phyloP scores from a whole-genome alignment of 495 filamentous ascomycete species.

The Physcia stellaris region DNA sequence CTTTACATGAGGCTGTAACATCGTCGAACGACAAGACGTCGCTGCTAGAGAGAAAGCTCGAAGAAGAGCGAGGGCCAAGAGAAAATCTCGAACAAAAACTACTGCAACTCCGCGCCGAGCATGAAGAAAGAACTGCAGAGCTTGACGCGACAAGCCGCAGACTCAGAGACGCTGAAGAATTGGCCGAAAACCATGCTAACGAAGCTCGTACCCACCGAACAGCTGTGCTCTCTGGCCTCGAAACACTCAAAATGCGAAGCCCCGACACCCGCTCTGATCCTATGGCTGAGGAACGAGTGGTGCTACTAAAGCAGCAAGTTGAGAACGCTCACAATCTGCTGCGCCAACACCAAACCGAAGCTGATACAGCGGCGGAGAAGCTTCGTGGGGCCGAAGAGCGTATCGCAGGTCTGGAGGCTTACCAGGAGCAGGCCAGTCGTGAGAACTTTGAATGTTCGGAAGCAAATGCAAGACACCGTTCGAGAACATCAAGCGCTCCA shows the following conservation, averaged over 20 bases:
- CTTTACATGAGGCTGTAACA: conserved; percentile 64
- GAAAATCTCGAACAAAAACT: conserved; percentile 72
- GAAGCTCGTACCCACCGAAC: conserved; percentile 79
- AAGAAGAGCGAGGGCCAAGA: conserved; percentile 66
- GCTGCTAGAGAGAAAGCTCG: conserved; percentile 66
- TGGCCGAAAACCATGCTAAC: conserved; percentile 73
- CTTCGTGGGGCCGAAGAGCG: conserved; percentile 86
- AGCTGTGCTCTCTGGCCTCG: conserved; percentile 70
- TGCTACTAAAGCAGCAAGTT: conserved; percentile 65
- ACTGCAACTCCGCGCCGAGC: conserved; percentile 63
- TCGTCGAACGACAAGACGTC: conserved; percentile 62
- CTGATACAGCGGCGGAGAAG: conserved; percentile 78
- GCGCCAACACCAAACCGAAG: conserved; percentile 75
- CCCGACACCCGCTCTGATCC: conserved; percentile 31
- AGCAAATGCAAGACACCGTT: conserved; percentile 72
- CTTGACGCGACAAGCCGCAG: conserved; percentile 60
- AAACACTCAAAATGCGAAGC: conserved; percentile 47
- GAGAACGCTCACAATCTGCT: conserved; percentile 64
- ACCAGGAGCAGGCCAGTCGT: conserved; percentile 90
- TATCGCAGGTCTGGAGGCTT: conserved; percentile 89
- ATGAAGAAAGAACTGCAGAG: conserved; percentile 72
- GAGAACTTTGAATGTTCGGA: conserved; percentile 78
- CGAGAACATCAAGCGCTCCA: conserved; percentile 67
- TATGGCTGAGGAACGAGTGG: conserved; percentile 60
- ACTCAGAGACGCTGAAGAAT: conserved; percentile 74